These are phyloP conservation scores for Leishmania tarentolae DNA, from an alignment of 208 protist genomes.

Conservation along the genomic window DNA sequence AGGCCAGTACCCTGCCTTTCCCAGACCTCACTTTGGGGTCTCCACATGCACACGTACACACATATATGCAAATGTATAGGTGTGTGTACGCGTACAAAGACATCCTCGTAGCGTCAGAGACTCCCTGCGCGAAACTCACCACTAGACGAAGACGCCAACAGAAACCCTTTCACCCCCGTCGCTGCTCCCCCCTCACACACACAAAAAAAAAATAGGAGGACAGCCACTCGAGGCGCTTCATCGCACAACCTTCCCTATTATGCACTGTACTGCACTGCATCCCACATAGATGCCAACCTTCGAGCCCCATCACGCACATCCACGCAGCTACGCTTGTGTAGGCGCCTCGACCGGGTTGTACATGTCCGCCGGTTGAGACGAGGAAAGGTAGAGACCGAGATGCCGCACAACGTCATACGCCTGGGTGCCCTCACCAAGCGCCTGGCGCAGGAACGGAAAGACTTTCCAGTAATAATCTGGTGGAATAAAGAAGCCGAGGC, in stretches of 20 bases:
- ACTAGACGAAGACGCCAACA: not conserved
- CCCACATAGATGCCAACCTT: not conserved
- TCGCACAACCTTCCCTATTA: not conserved
- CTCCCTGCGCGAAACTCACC: not conserved
- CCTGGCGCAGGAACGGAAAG: conserved; percentile 70
- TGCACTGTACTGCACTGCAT: not conserved
- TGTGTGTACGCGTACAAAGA: too few relatives aligned
- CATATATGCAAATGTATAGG: not conserved
- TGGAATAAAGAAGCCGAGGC: conserved; percentile 81
- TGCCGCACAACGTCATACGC: conserved; percentile 72
- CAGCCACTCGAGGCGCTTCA: not conserved
- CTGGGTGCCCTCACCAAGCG: conserved; percentile 44
- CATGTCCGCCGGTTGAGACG: conserved; percentile 42
- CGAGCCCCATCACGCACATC: not conserved
- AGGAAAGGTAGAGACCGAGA: conserved; percentile 64
- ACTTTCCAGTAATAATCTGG: conserved; percentile 89
- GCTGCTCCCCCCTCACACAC: too few relatives aligned
- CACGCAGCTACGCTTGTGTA: not conserved
- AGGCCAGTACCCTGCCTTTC: not conserved
- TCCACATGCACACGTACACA: not conserved
- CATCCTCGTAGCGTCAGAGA: not conserved
- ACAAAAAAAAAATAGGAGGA: not conserved
- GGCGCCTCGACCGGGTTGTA: conserved; percentile 69
- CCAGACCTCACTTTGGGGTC: not conserved
- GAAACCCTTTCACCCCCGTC: not conserved